A percentile compares a stretch with the other conserved stretches of the same genome.
Conservation (phyloP, 2,329 filamentous ascomycete species). For the Eurotiales sp. region DNA sequence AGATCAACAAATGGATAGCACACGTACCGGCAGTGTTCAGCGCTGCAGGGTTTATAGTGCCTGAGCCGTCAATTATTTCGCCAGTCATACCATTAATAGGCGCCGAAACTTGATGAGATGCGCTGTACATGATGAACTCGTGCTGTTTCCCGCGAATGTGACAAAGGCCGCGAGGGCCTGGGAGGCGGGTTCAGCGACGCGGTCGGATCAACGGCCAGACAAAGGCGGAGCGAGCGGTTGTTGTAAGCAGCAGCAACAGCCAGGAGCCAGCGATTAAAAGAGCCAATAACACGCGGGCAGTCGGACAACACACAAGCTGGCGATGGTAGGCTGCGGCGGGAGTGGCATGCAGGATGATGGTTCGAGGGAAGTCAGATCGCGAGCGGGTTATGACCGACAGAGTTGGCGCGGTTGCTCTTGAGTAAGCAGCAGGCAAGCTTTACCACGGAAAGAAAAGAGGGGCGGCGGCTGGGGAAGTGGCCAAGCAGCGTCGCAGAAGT, state of each 20-base stretch:
- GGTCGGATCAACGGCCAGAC: slow-evolving; percentile 14
- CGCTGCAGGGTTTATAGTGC: slow-evolving; percentile 86
- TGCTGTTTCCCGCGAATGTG: slow-evolving; percentile 26
- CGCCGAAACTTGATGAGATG: slow-evolving; percentile 49
- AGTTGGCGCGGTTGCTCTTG: slow-evolving; percentile 14
- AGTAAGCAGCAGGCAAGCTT: slow-evolving; percentile 5
- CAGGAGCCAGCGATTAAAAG: background rate
- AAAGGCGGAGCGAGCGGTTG: slow-evolving; percentile 16
- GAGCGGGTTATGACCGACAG: slow-evolving; percentile 5
- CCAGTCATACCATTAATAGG: slow-evolving; percentile 61
- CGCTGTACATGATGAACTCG: slow-evolving; percentile 44
- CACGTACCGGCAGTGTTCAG: slow-evolving; percentile 71
- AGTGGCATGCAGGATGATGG: slow-evolving; percentile 14
- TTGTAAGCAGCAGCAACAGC: background rate
- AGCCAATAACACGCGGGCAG: slow-evolving; percentile 2
- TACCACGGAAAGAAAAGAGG: slow-evolving; percentile 10
- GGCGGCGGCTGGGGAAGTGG: slow-evolving; percentile 7
- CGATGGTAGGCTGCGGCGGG: slow-evolving; percentile 16
- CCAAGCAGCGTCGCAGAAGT: slow-evolving; percentile 1
- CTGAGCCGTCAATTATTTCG: slow-evolving; percentile 65
- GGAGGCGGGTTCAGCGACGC: slow-evolving; percentile 31
- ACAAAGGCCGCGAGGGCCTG: slow-evolving; percentile 28
- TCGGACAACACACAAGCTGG: slow-evolving; percentile 21
- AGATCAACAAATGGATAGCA: slow-evolving; percentile 29
- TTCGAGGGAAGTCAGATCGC: slow-evolving; percentile 8